Conservation (phyloP, 345 rosid species). For the Salix exigua region DNA sequence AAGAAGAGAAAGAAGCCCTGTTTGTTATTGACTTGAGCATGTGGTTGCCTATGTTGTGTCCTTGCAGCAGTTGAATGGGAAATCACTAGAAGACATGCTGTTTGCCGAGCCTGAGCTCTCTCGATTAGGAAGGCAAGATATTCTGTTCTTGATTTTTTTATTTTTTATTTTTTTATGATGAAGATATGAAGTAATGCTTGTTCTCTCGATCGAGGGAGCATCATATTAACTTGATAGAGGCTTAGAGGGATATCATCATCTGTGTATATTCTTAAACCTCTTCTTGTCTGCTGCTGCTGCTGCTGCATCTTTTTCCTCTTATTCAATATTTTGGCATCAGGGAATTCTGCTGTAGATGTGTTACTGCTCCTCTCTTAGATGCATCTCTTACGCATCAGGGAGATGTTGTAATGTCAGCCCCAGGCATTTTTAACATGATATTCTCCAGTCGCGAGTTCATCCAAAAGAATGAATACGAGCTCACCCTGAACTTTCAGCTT, state of each 20-base stretch:
- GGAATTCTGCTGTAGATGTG: background rate
- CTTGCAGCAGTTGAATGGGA: conserved; percentile 43
- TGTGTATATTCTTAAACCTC: background rate
- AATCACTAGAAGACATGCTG: conserved; percentile 63
- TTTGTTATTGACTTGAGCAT: background rate
- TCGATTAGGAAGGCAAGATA: conserved; percentile 75
- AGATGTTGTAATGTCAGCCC: too few relatives aligned
- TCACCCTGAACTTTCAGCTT: too few relatives aligned
- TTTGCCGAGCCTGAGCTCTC: conserved; percentile 82
- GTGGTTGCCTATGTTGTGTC: background rate
- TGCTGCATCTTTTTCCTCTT: background rate
- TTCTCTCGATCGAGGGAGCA: background rate
- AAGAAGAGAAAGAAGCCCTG: background rate
- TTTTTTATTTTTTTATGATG: background rate
- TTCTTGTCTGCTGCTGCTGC: background rate
- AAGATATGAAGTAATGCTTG: background rate
- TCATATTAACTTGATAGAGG: background rate
- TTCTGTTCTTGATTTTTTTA: background rate
- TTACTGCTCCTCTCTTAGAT: background rate
- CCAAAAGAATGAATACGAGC: too few relatives aligned
- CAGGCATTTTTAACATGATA: too few relatives aligned
- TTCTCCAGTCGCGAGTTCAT: too few relatives aligned
- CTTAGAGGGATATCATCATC: background rate
- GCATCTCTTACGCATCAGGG: too few relatives aligned
- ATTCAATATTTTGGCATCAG: background rate